Conservation (phyloP, 495 filamentous ascomycete genomes). For the Penicillium roqueforti region DNA sequence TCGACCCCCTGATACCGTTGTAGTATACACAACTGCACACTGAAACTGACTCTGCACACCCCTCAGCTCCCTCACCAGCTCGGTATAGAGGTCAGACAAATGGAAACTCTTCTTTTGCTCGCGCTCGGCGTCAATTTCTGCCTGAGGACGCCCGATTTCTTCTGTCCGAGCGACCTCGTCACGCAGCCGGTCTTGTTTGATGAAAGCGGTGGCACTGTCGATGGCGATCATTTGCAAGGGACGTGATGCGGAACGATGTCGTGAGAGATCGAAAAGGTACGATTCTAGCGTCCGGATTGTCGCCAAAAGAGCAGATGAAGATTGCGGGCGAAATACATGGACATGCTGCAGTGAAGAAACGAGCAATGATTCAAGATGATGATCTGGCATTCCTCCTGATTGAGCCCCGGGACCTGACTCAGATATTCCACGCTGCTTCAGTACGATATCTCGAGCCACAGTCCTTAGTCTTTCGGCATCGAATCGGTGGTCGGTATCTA, state of each 20-base stretch:
- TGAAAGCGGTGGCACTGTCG: slow-evolving; percentile 53
- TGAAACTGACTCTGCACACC: slow-evolving; percentile 35
- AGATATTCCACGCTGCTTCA: slow-evolving; percentile 7
- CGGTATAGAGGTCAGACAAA: slow-evolving; percentile 33
- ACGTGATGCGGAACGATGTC: slow-evolving; percentile 47
- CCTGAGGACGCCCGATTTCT: slow-evolving; percentile 31
- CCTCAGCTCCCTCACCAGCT: slow-evolving; percentile 33
- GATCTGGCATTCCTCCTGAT: background rate
- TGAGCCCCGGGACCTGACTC: background rate
- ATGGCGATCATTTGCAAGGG: slow-evolving; percentile 49
- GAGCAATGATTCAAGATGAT: slow-evolving; percentile 29
- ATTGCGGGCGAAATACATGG: slow-evolving; percentile 55
- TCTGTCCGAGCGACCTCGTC: slow-evolving; percentile 44
- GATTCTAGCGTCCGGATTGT: slow-evolving; percentile 44
- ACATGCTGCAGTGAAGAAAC: slow-evolving; percentile 41
- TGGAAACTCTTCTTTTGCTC: slow-evolving; percentile 29
- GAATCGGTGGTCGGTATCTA: slow-evolving; percentile 70
- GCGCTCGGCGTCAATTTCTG: slow-evolving; percentile 32
- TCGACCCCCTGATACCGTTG: slow-evolving; percentile 29
- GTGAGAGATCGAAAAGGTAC: slow-evolving; percentile 49
- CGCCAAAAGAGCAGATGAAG: slow-evolving; percentile 47
- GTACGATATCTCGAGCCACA: slow-evolving; percentile 31
- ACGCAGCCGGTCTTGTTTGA: slow-evolving; percentile 52
- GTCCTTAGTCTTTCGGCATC: slow-evolving; percentile 52
- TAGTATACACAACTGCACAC: slow-evolving; percentile 40